Percentiles rank a stretch among this genome's conserved stretches.
These are phyloP conservation scores for Aleurites moluccanus DNA, from an alignment of 441 rosid genomes.

Conservation along the genomic window DNA sequence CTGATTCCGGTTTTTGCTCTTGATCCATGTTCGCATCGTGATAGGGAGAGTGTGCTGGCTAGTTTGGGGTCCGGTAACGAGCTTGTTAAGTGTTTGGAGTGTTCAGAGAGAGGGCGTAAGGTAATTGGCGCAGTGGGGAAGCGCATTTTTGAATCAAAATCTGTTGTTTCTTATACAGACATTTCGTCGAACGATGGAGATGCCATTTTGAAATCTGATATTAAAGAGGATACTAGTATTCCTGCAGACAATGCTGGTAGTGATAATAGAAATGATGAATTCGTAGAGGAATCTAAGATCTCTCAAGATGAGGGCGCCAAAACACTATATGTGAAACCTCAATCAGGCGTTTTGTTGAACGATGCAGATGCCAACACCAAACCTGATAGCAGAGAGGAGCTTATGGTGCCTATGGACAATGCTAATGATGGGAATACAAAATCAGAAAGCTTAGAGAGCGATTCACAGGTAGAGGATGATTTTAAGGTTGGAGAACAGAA, in stretches of 20 bases:
- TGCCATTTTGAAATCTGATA: conserved; percentile 24
- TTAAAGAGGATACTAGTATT: conserved; percentile 26
- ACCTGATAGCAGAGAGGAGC: neutral
- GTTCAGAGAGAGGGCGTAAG: conserved; percentile 82
- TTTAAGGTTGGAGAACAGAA: conserved; percentile 25
- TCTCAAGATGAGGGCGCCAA: conserved; percentile 23
- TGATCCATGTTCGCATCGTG: conserved; percentile 67
- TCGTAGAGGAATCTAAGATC: conserved; percentile 10
- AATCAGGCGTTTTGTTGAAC: neutral
- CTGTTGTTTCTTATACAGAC: conserved; percentile 28
- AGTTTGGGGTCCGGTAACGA: conserved; percentile 68
- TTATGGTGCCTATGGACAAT: conserved; percentile 4
- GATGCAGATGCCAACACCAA: neutral
- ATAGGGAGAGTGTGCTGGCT: conserved; percentile 77
- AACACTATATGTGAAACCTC: neutral
- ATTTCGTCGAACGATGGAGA: conserved; percentile 38
- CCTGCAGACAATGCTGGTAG: conserved; percentile 21
- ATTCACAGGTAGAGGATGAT: conserved; percentile 7
- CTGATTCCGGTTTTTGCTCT: conserved; percentile 86
- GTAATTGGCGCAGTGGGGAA: conserved; percentile 75
- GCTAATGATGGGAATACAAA: neutral
- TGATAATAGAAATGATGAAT: conserved; percentile 13
- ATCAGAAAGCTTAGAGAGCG: neutral
- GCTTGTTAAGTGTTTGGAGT: conserved; percentile 76
- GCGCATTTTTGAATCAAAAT: conserved; percentile 41